A percentile compares a stretch with the other conserved stretches of the same genome.
Conservation (phyloP, 2,329 filamentous ascomycete species). For the Dactylella cylindrospora region DNA sequence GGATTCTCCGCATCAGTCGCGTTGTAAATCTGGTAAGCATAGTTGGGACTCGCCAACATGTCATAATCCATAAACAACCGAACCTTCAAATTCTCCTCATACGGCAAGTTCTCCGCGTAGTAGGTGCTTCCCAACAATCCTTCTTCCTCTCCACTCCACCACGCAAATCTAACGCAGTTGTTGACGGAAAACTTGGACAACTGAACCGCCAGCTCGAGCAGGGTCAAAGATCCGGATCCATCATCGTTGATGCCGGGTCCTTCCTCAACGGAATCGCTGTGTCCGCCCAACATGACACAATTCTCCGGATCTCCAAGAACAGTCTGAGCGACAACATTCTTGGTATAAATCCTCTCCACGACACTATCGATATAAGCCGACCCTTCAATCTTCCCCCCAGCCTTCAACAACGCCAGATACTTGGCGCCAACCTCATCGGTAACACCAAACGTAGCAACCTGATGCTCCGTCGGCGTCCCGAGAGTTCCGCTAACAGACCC, state of each 20-base stretch:
- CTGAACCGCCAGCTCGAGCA: slow-evolving; percentile 65
- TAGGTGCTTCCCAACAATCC: slow-evolving; percentile 65
- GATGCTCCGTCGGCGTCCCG: slow-evolving; percentile 56
- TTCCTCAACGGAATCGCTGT: slow-evolving; percentile 64
- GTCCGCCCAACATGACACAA: slow-evolving; percentile 66
- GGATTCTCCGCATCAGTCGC: slow-evolving; percentile 72
- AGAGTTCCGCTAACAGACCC: slow-evolving; percentile 69
- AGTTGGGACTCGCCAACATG: slow-evolving; percentile 69
- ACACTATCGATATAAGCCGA: slow-evolving; percentile 64
- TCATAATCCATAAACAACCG: slow-evolving; percentile 70
- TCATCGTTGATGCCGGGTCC: slow-evolving; percentile 61
- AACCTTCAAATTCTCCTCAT: slow-evolving; percentile 64
- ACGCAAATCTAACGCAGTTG: slow-evolving; percentile 68
- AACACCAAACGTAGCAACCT: slow-evolving; percentile 41
- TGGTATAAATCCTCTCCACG: slow-evolving; percentile 59
- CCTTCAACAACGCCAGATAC: slow-evolving; percentile 12
- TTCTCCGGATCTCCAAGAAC: slow-evolving; percentile 62
- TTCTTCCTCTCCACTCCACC: slow-evolving; percentile 70
- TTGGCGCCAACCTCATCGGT: slow-evolving; percentile 8
- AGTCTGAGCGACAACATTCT: slow-evolving; percentile 67
- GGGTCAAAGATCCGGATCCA: slow-evolving; percentile 55
- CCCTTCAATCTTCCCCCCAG: slow-evolving; percentile 57
- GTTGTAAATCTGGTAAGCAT: slow-evolving; percentile 69
- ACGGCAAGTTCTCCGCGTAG: slow-evolving; percentile 61
- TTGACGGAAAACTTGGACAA: slow-evolving; percentile 62